These are phyloP conservation scores for Thuidium tamariscinum DNA, from an alignment of 225 moss, liverwort and hornwort species.

Conservation along the genomic window DNA sequence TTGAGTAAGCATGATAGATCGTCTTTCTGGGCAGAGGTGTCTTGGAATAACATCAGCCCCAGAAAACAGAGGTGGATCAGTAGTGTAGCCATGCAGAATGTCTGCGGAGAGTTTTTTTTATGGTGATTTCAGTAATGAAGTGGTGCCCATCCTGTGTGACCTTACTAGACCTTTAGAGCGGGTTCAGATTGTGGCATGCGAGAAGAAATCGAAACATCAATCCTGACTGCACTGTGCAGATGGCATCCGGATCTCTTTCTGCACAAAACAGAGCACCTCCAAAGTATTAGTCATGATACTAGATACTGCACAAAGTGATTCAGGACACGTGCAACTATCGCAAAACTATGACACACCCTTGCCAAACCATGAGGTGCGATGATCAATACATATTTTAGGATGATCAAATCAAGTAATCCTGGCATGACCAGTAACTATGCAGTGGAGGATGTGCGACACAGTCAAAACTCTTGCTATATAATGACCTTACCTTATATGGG, in stretches of 20 bases:
- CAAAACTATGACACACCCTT: not conserved
- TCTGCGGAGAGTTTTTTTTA: not conserved
- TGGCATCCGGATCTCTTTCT: not conserved
- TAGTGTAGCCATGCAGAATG: constrained; percentile 14
- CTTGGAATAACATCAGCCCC: not conserved
- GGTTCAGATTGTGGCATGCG: constrained; percentile 1
- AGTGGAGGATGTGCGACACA: not conserved
- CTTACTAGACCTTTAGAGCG: not conserved
- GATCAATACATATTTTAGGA: not conserved
- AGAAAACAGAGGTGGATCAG: not conserved
- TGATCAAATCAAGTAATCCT: not conserved
- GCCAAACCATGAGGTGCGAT: not conserved
- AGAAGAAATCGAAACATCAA: not conserved
- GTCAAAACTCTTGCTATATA: not conserved
- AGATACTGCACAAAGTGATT: not conserved
- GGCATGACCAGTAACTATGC: not conserved
- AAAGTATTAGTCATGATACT: not conserved
- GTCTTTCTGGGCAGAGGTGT: constrained; percentile 9
- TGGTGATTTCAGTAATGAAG: not conserved
- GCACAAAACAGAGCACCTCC: not conserved
- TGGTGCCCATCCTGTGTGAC: not conserved
- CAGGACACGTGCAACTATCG: not conserved
- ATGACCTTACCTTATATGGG: too few relatives aligned
- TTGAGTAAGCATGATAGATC: constrained; percentile 53
- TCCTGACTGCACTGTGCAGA: not conserved